Percentiles rank a stretch among this genome's conserved stretches.
Evolutionary conservation across 2,329 filamentous ascomycete genomes (phyloP).

Genomic region (Fusarium hainanense): DNA sequence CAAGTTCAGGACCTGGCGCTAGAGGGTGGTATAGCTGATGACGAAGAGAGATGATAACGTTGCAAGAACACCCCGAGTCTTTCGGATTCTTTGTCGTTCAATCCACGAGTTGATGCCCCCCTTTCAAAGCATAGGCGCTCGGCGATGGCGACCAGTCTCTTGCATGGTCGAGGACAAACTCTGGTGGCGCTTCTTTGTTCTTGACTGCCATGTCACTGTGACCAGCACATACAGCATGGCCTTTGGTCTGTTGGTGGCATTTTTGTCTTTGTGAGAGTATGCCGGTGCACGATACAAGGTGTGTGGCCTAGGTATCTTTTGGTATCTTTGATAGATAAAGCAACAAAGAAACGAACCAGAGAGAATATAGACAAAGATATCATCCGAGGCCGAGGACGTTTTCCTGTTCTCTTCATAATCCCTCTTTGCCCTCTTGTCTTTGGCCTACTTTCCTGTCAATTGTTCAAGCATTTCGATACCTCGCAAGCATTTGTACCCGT

Average conservation of each 20-base stretch:
- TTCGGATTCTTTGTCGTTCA: conserved; percentile 17
- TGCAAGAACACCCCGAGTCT: conserved; percentile 7
- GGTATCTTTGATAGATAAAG: background rate
- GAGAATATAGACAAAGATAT: conserved; percentile 22
- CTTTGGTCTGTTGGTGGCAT: background rate
- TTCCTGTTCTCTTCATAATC: conserved; percentile 16
- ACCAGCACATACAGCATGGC: background rate
- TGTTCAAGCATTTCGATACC: background rate
- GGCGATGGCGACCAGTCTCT: conserved; percentile 4
- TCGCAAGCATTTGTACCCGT: background rate
- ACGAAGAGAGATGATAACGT: background rate
- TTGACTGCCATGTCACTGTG: background rate
- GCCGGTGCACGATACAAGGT: background rate
- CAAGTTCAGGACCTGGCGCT: conserved; percentile 62
- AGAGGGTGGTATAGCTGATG: conserved; percentile 73
- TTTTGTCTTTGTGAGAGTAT: conserved; percentile 12
- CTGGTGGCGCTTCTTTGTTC: conserved; percentile 26
- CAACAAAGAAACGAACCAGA: conserved; percentile 23
- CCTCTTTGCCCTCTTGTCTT: background rate
- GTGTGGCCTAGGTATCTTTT: conserved; percentile 20
- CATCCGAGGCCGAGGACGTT: background rate
- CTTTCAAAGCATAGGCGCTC: background rate
- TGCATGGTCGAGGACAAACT: conserved; percentile 9
- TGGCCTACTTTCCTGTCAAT: background rate
- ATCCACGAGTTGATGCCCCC: background rate